Evolutionary conservation across 495 filamentous ascomycete species (phyloP), one percentile per base, ranked within the genome.

Genomic region (Hyaloscypha bicolor): DNA sequence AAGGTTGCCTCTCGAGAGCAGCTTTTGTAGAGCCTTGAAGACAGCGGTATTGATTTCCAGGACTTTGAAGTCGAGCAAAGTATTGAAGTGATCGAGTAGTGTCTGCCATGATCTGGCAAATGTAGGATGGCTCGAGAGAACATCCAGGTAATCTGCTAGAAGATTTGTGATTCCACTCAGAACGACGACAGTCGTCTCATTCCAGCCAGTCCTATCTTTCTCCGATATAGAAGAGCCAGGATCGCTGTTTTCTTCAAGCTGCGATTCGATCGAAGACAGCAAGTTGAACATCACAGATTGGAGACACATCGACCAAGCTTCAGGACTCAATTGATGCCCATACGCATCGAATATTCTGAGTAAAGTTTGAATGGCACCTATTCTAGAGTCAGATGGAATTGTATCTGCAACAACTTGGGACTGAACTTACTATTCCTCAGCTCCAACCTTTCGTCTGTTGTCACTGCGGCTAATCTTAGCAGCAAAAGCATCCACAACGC

Each of bases 331-430:
- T 59, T 89, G 88, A 71, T 94, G 91, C 32, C 91, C 93, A 66
- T 93, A 93, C 4, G 91, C 93, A 77, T 96, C 92, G 69, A 98
- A 93, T 60, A 98, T 97, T 45, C 93, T 85, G 63, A 97, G 85
- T 19, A 97, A 79, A 0, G 93, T 97, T 74, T 96, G 94, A 37
- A 98, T 88, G 6, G 93, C 91, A 65, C 72, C 72, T 74, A 37
- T 30, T 21, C 8, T 3, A 25, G 32, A 19, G 21, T 68, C 19
- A 66, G 45, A n/a, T 84, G 82, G 86, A 60, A 6, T 33, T 58
- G 39, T 37, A 63, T 19, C 16, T 16, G 11, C 37, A 68, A 22
- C 58, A 55, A 58, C 37, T 2, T 29, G 9, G 62, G 78, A 62
- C 77, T 77, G 33, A 12, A 55, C 73, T 75, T 84, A 74, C 93